Evolutionary conservation across 1,284 basidiomycete species (phyloP).

Genomic region (Anthracocystis setariae): DNA sequence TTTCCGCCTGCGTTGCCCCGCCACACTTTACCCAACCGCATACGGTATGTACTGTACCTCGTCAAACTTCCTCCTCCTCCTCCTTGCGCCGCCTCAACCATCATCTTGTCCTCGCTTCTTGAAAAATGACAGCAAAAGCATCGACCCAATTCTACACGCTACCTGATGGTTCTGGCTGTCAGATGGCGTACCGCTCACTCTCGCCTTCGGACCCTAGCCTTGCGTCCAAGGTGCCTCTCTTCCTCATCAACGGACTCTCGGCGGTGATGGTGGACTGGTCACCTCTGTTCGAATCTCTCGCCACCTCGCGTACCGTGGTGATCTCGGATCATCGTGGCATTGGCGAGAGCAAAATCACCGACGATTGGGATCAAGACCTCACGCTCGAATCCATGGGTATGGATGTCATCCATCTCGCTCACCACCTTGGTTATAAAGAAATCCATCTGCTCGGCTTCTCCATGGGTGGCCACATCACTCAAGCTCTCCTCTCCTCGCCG

Average conservation of each 20-base stretch:
- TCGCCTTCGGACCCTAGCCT: not conserved
- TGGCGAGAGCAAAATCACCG: conserved; percentile 45
- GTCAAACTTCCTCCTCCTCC: too few relatives aligned
- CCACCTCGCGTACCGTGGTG: conserved; percentile 40
- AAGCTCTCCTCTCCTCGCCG: conserved; percentile 46
- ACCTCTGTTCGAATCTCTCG: conserved; percentile 50
- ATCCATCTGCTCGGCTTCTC: conserved; percentile 61
- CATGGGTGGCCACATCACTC: conserved; percentile 64
- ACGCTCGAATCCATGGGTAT: conserved; percentile 55
- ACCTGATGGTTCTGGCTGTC: not conserved
- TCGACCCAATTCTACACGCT: not conserved
- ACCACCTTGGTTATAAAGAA: conserved; percentile 26
- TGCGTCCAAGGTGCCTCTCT: conserved; percentile 32
- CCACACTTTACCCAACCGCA: too few relatives aligned
- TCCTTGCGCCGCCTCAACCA: too few relatives aligned
- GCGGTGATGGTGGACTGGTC: conserved; percentile 64
- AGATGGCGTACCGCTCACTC: not conserved
- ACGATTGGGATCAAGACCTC: conserved; percentile 51
- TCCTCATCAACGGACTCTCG: conserved; percentile 63
- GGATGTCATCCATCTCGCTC: conserved; percentile 53
- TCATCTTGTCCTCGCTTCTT: not conserved
- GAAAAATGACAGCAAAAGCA: too few relatives aligned
- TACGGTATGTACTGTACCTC: too few relatives aligned
- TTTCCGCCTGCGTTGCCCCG: too few relatives aligned
- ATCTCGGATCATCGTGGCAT: conserved; percentile 63